These are phyloP conservation scores for Symbiodinium pilosum DNA, from an alignment of 73 alveolate species.

Conservation along the genomic window DNA sequence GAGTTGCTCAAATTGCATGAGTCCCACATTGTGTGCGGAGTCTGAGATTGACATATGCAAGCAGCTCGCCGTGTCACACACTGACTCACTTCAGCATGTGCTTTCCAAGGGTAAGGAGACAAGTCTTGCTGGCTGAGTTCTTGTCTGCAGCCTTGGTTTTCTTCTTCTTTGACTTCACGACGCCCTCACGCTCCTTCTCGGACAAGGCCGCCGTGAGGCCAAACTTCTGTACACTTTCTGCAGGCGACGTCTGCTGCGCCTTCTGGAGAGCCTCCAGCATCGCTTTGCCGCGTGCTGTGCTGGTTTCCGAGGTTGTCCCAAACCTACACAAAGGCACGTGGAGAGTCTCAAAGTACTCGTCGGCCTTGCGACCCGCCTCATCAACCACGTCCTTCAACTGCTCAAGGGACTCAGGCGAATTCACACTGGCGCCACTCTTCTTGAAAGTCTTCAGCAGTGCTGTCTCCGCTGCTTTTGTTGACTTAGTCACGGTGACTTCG, in stretches of 20 bases:
- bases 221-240: background rate
- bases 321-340: background rate
- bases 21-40: background rate
- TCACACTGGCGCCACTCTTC: background rate
- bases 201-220: constrained; percentile 1
- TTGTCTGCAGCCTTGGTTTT: background rate
- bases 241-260: background rate
- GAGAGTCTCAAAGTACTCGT: background rate
- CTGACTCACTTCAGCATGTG: constrained; percentile 20
- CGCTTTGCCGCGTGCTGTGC: background rate
- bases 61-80: background rate
- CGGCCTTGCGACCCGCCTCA: background rate
- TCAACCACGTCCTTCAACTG: background rate
- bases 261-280: background rate
- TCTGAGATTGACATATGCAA: background rate
- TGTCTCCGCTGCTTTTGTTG: constrained; percentile 12
- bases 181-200: background rate
- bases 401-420: background rate
- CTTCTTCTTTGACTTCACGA: background rate
- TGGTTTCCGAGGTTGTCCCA: background rate
- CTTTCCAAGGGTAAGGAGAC: constrained; percentile 30
- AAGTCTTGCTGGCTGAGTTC: background rate
- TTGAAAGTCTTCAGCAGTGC: constrained; percentile 2
- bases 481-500: background rate
- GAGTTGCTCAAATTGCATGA: no score